Base-by-base conservation (phyloP, 2,329 filamentous ascomycete genomes). In the Xylariaceae sp. region DNA sequence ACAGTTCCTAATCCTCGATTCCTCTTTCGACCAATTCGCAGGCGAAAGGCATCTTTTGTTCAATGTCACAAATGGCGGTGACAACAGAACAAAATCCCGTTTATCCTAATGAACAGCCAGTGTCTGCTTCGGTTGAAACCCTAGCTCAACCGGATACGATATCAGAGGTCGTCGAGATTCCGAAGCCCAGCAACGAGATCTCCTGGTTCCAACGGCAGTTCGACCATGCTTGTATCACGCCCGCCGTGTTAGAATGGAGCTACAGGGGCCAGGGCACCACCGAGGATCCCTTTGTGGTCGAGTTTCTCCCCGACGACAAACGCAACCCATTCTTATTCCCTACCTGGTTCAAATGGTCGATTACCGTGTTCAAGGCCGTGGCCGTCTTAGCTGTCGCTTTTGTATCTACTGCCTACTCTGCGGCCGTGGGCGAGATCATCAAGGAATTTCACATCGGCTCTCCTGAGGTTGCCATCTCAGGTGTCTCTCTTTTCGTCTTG, bases 351-450 rank as follows among this genome's bases (percentile, higher is more conserved):
- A 90, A 90, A 75, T 91, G 88, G 88, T 70, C 71, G 35, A 82
- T 88, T 63, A 88, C 86, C 1, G 69, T 82, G 55, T 71, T 87
- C 47, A 82, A 87, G 58, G 86, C 88, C 10, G 67, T 88, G 34
- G 83, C 88, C 11, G 88, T 87, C 1, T 78, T 92, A 49, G 86
- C 81, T 34, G 86, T 90, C 35, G 78, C 88, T 2, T 88, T 92
- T 66, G 83, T 84, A 56, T 88, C 86, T 15, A 87, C 85, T 1
- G 87, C 87, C 37, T 89, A 84, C 71, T 83, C 82, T 3, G 83
- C 84, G 10, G 83, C 83, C 51, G 71, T 85, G 11, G 58, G 65
- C 7, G 74, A 83, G 53, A 77, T 90, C 56, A 76, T 85, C 11
- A 49, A 62, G 1, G 76, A 84, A 39, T 88, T 89, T 63, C 58